These are phyloP conservation scores for Fusarium sp. DNA, from an alignment of 2,329 filamentous ascomycete genomes.

Conservation along the genomic window DNA sequence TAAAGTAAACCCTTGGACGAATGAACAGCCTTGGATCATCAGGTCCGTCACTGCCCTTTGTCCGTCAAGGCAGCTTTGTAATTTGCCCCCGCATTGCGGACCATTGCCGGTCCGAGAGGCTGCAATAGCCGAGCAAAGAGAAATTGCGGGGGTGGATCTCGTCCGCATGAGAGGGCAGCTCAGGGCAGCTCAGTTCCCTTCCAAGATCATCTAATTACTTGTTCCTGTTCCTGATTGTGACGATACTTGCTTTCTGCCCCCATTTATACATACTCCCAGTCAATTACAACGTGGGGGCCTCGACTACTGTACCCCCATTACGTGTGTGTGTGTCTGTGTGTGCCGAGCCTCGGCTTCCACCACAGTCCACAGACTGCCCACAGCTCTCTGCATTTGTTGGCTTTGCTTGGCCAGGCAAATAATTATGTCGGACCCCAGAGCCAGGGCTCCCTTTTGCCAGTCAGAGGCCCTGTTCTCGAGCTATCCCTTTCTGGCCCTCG, in stretches of 20 bases:
- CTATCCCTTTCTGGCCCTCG: background rate
- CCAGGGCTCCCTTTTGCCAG: background rate
- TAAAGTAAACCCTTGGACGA: background rate
- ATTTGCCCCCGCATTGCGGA: background rate
- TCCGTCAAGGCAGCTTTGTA: background rate
- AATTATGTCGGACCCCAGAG: constrained; percentile 1
- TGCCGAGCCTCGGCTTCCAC: background rate
- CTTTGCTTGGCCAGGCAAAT: background rate
- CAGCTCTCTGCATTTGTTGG: background rate
- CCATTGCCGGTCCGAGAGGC: constrained; percentile 2
- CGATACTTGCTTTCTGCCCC: background rate
- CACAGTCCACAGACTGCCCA: background rate
- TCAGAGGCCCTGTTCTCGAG: constrained; percentile 9
- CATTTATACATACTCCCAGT: background rate
- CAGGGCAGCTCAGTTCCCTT: background rate
- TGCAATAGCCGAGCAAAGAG: background rate
- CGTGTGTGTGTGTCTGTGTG: background rate
- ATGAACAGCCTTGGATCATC: background rate
- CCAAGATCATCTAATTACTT: background rate
- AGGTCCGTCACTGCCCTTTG: background rate
- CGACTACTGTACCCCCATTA: background rate
- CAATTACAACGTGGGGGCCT: background rate
- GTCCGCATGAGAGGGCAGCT: background rate
- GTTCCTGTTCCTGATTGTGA: background rate
- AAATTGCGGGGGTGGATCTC: constrained; percentile 6